Percentiles rank a stretch among this genome's conserved stretches.
Conservation (phyloP, 768 basidiomycete species). For the Lentinula boryana region DNA sequence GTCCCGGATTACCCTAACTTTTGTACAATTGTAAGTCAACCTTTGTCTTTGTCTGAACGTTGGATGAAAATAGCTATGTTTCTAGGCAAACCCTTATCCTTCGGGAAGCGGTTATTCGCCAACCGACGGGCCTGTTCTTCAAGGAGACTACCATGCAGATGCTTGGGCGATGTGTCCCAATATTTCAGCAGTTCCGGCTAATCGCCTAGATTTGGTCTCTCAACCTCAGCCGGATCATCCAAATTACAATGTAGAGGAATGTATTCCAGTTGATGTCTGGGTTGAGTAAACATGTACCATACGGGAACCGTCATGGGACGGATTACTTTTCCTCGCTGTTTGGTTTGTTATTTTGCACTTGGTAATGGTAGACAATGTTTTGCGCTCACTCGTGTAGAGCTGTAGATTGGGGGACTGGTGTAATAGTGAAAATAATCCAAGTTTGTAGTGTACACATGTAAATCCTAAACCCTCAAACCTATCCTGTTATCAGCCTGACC, state of each 20-base stretch:
- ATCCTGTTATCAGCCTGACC: slow-evolving; percentile 47
- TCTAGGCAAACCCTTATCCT: background rate
- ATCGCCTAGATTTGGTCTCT: background rate
- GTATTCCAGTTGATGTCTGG: background rate
- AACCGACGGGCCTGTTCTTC: background rate
- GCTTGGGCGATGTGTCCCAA: background rate
- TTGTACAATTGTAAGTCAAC: background rate
- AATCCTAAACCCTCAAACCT: background rate
- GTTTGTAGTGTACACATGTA: background rate
- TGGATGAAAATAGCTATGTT: background rate
- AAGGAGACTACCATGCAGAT: background rate
- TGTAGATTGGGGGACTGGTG: too few species aligned
- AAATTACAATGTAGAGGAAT: background rate
- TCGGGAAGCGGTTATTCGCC: background rate
- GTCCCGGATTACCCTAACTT: background rate
- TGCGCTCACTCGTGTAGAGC: too few species aligned
- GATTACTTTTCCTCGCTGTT: too few species aligned
- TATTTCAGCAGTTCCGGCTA: background rate
- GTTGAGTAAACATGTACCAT: background rate
- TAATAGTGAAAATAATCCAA: background rate
- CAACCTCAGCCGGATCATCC: background rate
- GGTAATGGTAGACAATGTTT: too few species aligned
- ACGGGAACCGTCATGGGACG: too few species aligned
- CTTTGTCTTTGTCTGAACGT: background rate
- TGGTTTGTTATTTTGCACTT: too few species aligned